Evolutionary conservation across 768 basidiomycete genomes (phyloP).

Genomic region (Serendipita sp.): DNA sequence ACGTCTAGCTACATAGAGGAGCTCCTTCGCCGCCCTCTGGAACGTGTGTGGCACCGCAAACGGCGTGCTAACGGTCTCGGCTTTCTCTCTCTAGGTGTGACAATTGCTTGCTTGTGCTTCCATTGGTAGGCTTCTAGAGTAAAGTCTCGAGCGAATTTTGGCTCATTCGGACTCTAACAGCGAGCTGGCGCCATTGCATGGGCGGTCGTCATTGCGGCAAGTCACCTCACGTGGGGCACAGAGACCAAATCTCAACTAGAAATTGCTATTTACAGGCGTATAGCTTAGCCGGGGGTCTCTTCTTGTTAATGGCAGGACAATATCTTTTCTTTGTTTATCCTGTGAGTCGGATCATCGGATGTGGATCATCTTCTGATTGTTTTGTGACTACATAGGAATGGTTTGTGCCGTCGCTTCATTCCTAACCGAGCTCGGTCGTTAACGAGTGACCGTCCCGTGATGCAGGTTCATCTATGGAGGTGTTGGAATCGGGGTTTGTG

Average conservation of each 20-base stretch:
- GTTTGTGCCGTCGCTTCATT: background rate
- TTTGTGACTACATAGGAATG: background rate
- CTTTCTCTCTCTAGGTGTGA: constrained; percentile 40
- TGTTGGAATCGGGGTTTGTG: constrained; percentile 39
- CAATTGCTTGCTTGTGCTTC: constrained; percentile 59
- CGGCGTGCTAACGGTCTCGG: background rate
- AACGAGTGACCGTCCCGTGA: background rate
- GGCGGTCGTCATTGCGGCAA: constrained; percentile 46
- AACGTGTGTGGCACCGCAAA: background rate
- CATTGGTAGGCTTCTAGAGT: constrained; percentile 35
- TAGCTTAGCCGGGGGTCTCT: constrained; percentile 48
- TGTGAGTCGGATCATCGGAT: constrained; percentile 36
- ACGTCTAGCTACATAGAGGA: no score
- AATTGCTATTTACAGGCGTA: constrained; percentile 31
- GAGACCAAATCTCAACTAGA: background rate
- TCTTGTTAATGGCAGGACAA: constrained; percentile 44
- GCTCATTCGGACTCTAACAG: constrained; percentile 23
- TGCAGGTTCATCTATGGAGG: constrained; percentile 55
- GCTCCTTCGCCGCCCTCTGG: background rate
- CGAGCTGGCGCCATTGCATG: constrained; percentile 58
- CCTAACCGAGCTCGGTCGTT: background rate
- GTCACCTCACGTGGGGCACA: constrained; percentile 13
- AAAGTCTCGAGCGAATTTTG: constrained; percentile 20
- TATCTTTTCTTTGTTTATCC: constrained; percentile 49
- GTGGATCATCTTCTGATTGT: background rate